Conservation (phyloP, 139 green algal genomes). For the Closterium sp. region DNA sequence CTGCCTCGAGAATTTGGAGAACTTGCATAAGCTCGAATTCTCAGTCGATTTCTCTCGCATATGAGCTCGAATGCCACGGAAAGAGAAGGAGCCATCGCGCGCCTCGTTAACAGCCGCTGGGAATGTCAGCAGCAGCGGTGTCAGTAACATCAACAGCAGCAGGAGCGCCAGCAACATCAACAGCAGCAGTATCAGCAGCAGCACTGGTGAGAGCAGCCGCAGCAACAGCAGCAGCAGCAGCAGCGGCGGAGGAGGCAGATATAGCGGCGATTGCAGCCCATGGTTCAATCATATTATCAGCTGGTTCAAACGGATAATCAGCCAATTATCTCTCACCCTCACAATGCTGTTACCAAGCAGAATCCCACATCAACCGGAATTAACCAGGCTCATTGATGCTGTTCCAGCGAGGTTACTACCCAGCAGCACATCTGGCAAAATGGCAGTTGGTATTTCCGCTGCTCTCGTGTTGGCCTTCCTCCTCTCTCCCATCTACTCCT, state of each 20-base stretch:
- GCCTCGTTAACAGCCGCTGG: not conserved
- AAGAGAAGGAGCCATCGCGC: not conserved
- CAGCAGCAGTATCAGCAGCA: not conserved
- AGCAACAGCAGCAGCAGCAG: too few relatives aligned
- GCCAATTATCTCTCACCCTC: not conserved
- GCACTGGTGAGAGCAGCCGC: too few relatives aligned
- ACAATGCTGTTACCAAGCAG: not conserved
- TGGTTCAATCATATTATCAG: not conserved
- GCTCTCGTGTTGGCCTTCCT: not conserved
- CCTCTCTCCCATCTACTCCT: not conserved
- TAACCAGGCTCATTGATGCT: not conserved
- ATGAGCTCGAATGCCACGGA: too few relatives aligned
- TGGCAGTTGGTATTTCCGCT: not conserved
- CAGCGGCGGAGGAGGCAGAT: not conserved
- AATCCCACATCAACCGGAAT: not conserved
- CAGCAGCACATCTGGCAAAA: not conserved
- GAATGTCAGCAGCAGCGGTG: too few relatives aligned
- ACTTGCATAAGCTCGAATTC: too few relatives aligned
- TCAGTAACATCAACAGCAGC: too few relatives aligned
- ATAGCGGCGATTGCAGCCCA: too few relatives aligned
- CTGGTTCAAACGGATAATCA: not conserved
- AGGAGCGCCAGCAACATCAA: not conserved
- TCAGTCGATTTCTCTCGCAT: too few relatives aligned
- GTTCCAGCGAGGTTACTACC: not conserved
- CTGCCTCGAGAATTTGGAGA: too few relatives aligned